Evolutionary conservation across 331 rosid species (phyloP), one percentile per base, ranked within the genome.

Genomic region (Acacia concinna): DNA sequence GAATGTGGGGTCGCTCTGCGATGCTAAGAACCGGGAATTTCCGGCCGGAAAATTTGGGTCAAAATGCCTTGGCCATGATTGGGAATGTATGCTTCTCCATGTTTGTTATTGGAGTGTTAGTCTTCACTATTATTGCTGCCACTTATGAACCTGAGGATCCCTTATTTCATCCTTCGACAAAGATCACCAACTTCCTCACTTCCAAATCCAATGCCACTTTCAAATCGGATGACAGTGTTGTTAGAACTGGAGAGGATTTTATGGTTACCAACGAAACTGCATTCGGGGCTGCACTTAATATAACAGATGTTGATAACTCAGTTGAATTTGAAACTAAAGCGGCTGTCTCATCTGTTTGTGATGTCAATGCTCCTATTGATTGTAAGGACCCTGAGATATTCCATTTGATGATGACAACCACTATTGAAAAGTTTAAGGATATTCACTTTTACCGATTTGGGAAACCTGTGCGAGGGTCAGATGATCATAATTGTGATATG

Each of bases 91-190:
- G 99, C 81, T 96, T 96, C 83, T 87, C 98, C 4, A 66, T 93
- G 37, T 96, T 96, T 84, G 98, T 96, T 73, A 25, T 93, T 66
- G 98, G 97, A 43, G 98, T 96, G 37, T 73, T 96, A 49, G 84
- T 96, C 75, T 96, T 96, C 32, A 96, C 99, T 18, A 86, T 96
- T 47, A 91, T 96, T 47, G 99, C 99, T 46, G 99, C 98, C 64
- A 96, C 97, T 15, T 96, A 96, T 76, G 93, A 96, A 65, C 99
- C 99, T 18, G 99, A 96, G 83, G 99, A 96, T 63, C 99, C 98
- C 57, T 80, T 96, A 86, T 96, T 96, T 82, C 94, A 90, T 81
- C 99, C 99, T 71, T 87, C 98, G 32, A 91, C 97, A 35, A 91
- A 88, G 92, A 93, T 96, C 75, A 86, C 94, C 57, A 88, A 91